Evolutionary conservation across 768 basidiomycete genomes (phyloP).

Genomic region (Tulasnella sp.): DNA sequence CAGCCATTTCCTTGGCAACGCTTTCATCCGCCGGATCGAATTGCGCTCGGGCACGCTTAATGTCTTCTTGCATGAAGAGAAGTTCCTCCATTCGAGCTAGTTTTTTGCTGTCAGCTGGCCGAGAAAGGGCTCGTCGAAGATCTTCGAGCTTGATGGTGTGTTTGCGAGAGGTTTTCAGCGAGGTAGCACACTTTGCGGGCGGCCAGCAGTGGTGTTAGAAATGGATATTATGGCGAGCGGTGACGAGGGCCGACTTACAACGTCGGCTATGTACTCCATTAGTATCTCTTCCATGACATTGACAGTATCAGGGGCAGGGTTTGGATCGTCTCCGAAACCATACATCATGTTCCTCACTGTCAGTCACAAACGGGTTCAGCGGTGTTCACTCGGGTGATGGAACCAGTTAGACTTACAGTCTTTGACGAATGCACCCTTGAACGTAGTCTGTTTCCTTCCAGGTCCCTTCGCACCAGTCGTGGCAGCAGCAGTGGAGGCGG

Average conservation of each 20-base stretch:
- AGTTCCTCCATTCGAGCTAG: constrained; percentile 91
- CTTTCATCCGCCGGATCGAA: constrained; percentile 61
- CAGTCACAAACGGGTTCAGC: not conserved
- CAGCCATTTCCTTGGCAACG: constrained; percentile 8
- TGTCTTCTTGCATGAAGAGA: constrained; percentile 36
- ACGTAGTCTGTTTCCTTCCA: constrained; percentile 14
- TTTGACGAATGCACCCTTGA: constrained; percentile 34
- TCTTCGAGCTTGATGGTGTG: constrained; percentile 66
- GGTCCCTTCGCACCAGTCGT: constrained; percentile 14
- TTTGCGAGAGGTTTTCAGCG: constrained; percentile 31
- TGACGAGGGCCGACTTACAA: constrained; percentile 57
- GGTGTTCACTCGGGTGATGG: not conserved
- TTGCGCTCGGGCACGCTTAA: constrained; percentile 53
- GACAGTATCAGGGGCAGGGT: constrained; percentile 84
- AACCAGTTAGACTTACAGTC: constrained; percentile 23
- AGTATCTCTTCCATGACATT: constrained; percentile 93
- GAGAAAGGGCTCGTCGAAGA: constrained; percentile 73
- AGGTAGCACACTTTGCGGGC: constrained; percentile 25
- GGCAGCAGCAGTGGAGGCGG: not conserved
- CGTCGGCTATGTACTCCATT: constrained; percentile 86
- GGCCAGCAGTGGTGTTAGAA: no score
- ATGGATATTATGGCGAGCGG: not conserved
- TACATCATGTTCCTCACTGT: constrained; percentile 87
- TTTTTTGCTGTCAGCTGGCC: constrained; percentile 89
- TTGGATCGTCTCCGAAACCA: constrained; percentile 90